phyloP scores from a whole-genome alignment of 352 stramenopile genomes.

The Globisporangium paddicum region DNA sequence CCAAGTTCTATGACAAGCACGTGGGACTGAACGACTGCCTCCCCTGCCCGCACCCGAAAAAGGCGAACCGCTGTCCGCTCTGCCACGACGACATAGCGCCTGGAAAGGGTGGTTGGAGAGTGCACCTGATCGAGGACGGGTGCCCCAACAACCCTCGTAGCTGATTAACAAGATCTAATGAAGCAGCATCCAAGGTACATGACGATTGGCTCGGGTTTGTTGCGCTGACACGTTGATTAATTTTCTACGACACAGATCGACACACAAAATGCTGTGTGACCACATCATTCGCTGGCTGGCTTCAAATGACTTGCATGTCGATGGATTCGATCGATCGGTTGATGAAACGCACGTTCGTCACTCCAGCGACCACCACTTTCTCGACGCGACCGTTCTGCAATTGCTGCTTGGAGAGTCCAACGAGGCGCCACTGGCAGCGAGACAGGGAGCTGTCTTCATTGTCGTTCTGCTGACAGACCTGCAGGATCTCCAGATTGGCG shows the following conservation, averaged over 20 bases:
- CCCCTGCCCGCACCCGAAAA: conserved; percentile 45
- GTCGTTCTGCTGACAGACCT: conserved; percentile 5
- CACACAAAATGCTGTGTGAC: too few species aligned
- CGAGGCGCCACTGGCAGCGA: conserved; percentile 27
- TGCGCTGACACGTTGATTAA: neutral
- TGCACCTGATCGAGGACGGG: conserved; percentile 59
- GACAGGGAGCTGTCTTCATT: conserved; percentile 6
- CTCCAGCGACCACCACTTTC: conserved; percentile 19
- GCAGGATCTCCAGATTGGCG: conserved; percentile 25
- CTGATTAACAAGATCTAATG: neutral
- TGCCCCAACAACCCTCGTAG: conserved; percentile 81
- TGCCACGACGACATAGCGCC: conserved; percentile 73
- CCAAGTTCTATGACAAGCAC: conserved; percentile 83
- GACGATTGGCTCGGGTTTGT: neutral
- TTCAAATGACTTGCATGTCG: conserved; percentile 1
- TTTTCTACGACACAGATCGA: neutral
- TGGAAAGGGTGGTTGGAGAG: conserved; percentile 64
- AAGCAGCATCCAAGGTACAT: neutral
- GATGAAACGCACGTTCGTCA: conserved; percentile 24
- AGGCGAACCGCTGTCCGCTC: conserved; percentile 72
- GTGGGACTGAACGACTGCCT: conserved; percentile 69
- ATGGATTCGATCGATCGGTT: conserved; percentile 5
- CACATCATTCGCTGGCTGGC: neutral
- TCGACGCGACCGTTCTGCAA: conserved; percentile 17
- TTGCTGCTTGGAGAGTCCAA: conserved; percentile 15